phyloP scores from a whole-genome alignment of 768 basidiomycete genomes.

The Tricholoma hemisulphureum region DNA sequence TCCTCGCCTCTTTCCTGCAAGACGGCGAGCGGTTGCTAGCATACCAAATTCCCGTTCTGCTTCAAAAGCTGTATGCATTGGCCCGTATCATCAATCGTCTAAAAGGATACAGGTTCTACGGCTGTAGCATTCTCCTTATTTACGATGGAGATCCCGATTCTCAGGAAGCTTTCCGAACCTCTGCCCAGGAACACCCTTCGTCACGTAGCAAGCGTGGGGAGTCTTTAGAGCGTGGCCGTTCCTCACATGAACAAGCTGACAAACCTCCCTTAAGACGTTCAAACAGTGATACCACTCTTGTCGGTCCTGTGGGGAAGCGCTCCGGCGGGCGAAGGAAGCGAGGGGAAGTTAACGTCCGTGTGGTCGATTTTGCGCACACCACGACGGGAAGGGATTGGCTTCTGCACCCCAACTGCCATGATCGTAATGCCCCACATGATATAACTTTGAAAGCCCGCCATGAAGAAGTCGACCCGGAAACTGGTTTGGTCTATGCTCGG shows the following conservation, averaged over 20 bases:
- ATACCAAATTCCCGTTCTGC: slow-evolving; percentile 88
- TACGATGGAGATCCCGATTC: slow-evolving; percentile 93
- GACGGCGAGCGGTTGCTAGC: slow-evolving; percentile 82
- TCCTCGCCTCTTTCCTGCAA: slow-evolving; percentile 79
- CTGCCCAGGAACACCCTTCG: slow-evolving; percentile 61
- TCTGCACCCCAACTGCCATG: slow-evolving; percentile 49
- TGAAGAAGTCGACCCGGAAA: slow-evolving; percentile 77
- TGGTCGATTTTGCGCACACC: slow-evolving; percentile 98
- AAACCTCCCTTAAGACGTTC: slow-evolving; percentile 62
- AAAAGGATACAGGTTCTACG: slow-evolving; percentile 97
- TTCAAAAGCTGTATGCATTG: slow-evolving; percentile 91
- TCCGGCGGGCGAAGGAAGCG: slow-evolving; percentile 67
- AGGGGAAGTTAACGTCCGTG: slow-evolving; percentile 92
- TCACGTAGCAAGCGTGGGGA: slow-evolving; percentile 75
- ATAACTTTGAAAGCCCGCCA: slow-evolving; percentile 71
- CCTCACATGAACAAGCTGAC: slow-evolving; percentile 42
- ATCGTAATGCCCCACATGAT: slow-evolving; percentile 40
- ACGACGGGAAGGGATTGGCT: slow-evolving; percentile 94
- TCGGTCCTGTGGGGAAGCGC: slow-evolving; percentile 64
- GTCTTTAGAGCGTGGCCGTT: slow-evolving; percentile 61
- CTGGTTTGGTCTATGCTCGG: slow-evolving; percentile 82
- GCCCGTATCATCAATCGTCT: slow-evolving; percentile 86
- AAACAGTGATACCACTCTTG: slow-evolving; percentile 76
- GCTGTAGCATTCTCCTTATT: slow-evolving; percentile 93
- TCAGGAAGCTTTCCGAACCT: slow-evolving; percentile 70